phyloP scores from a whole-genome alignment of 192 early-diverging fungal species.

The Rhizophagus clarus region DNA sequence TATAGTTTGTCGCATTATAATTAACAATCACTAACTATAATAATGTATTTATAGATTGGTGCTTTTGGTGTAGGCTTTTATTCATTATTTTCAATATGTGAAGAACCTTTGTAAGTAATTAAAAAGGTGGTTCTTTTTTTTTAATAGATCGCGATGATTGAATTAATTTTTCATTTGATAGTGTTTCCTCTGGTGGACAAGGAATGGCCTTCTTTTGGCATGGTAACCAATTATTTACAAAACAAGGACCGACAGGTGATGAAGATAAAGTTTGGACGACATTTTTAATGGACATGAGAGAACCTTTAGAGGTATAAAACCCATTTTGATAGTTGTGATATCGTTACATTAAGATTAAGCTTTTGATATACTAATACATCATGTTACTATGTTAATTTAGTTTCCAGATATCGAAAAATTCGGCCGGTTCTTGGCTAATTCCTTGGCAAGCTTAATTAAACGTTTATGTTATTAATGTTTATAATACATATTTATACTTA shows the following conservation, averaged over 20 bases:
- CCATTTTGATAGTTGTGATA: too few relatives aligned
- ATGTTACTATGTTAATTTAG: not conserved
- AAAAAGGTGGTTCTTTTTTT: not conserved
- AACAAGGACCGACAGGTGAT: constrained; percentile 57
- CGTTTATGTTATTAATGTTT: too few relatives aligned
- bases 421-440: constrained; percentile 64
- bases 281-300: constrained; percentile 44
- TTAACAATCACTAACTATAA: not conserved
- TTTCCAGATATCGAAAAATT: constrained; percentile 64
- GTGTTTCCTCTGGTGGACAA: constrained; percentile 41
- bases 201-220: constrained; percentile 43
- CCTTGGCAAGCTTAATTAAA: constrained; percentile 38
- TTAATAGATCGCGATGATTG: not conserved
- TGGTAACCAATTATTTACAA: constrained; percentile 84
- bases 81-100: constrained; percentile 84
- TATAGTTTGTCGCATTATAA: not conserved
- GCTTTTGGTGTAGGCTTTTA: constrained; percentile 83
- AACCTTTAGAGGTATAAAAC: constrained; percentile 60
- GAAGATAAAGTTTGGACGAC: constrained; percentile 31
- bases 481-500: not conserved
- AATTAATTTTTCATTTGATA: constrained; percentile 19
- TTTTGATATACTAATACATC: too few relatives aligned
- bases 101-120: constrained; percentile 76
- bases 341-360: too few relatives aligned
- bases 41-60: constrained; percentile 44